Percentiles rank a stretch among this genome's conserved stretches.
These are phyloP conservation scores for Beauveria sp. DNA, from an alignment of 2,329 filamentous ascomycete genomes.

Conservation along the genomic window DNA sequence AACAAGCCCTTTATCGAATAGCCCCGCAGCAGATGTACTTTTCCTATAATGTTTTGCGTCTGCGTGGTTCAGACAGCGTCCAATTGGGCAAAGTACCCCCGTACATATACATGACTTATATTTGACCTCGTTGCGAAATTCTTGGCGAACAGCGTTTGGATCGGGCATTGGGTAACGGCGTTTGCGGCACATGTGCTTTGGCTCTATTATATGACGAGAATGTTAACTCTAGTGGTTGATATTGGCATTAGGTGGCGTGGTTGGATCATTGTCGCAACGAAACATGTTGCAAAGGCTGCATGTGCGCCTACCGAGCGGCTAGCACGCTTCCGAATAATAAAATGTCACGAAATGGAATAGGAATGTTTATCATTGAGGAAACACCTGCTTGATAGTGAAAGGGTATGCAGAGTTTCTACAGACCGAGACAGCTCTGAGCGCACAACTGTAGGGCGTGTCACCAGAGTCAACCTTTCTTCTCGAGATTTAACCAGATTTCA, in stretches of 20 bases:
- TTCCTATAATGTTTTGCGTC: not conserved
- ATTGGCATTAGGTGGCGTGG: not conserved
- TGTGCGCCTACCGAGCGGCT: not conserved
- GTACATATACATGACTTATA: not conserved
- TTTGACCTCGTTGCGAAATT: slow-evolving; percentile 2
- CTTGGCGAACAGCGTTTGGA: slow-evolving; percentile 4
- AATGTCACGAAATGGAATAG: slow-evolving; percentile 4
- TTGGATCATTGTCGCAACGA: not conserved
- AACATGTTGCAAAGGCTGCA: not conserved
- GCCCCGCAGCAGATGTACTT: slow-evolving; percentile 5
- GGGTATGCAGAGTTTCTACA: no score
- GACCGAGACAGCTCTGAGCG: no score
- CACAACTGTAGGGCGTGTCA: no score
- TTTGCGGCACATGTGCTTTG: not conserved
- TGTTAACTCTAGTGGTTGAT: not conserved
- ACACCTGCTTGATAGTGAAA: no score
- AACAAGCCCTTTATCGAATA: slow-evolving; percentile 61
- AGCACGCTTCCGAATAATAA: not conserved
- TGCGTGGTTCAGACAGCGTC: slow-evolving; percentile 1
- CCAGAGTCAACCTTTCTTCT: no score
- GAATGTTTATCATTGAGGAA: no score
- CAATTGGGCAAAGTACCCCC: not conserved
- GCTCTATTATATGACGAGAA: not conserved
- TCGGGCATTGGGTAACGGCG: slow-evolving; percentile 6
- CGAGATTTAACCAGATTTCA: no score